Base-by-base conservation (phyloP, 192 early-diverging fungal genomes). In the Coemansia sp. region DNA sequence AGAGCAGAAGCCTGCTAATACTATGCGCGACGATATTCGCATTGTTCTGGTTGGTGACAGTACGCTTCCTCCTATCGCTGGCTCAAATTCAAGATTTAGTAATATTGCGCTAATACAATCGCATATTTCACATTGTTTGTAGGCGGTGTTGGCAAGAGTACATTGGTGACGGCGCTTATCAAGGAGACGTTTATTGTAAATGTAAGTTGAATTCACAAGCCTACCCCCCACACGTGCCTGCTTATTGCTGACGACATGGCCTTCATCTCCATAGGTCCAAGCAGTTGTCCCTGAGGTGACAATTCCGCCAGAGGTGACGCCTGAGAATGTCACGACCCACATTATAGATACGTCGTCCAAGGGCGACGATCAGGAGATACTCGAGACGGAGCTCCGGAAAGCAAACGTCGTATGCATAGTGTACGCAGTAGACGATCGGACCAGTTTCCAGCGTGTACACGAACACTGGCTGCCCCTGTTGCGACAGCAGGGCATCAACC, bases 211-310 rank as follows among this genome's bases (percentile, higher is more conserved):
- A 33, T 31, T 34, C 6, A n/a, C 54, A 21, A 24, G 7, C 81
- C 74, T 74, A 72, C 24, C 41, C 48, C 35, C n/a, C 35, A 3
- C 8, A 39, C 17, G 10, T 53, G 21, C 36, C 60, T 16, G 14
- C 35, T 36, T 76, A 27, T 29, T 40, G 24, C 56, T 45, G 33
- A 64, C 8, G n/a, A 2, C 33, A 21, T 37, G 27, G 54, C 54
- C 1, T 9, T 36, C 24, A 31, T 39, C 4, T 31, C 41, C 42
- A 37, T 79, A 79, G 77, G 72, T 83, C 31, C 98, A 98, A 81
- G 92, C 95, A 70, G 93, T 98, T 19, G 93, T 99, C 62, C 95
- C 98, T n/a, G 98, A 99, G 75, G 95, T 99, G n/a, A 99, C 96
- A 14, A 99, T 99, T 67, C 98, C 98, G 45, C 95, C 98, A 37